These are phyloP conservation scores for Epichloe sibirici DNA, from an alignment of 2,329 filamentous ascomycete species.

Conservation along the genomic window DNA sequence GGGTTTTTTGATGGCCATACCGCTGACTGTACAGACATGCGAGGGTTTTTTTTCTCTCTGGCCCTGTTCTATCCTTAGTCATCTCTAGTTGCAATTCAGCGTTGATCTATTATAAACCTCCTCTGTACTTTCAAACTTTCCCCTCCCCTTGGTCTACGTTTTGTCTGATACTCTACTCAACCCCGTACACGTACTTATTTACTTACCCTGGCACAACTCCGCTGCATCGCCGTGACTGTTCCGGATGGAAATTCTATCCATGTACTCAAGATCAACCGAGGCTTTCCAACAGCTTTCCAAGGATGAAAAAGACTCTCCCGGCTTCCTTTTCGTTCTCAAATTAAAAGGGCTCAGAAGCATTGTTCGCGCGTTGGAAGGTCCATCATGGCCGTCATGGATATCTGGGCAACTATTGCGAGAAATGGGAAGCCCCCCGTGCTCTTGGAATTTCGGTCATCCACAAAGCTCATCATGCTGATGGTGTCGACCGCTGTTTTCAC, in stretches of 20 bases:
- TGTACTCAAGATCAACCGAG: not conserved
- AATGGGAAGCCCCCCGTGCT: slow-evolving; percentile 16
- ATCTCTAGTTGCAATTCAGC: not conserved
- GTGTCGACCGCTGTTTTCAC: slow-evolving; percentile 23
- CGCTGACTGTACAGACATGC: too few relatives aligned
- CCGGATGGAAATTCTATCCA: not conserved
- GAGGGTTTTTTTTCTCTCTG: too few relatives aligned
- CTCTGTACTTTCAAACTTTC: not conserved
- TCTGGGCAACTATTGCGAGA: slow-evolving; percentile 7
- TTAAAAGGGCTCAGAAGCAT: not conserved
- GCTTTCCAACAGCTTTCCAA: not conserved
- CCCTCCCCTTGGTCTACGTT: too few relatives aligned
- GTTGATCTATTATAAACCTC: not conserved
- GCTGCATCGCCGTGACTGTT: not conserved
- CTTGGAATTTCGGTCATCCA: slow-evolving; percentile 19
- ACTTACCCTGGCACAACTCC: not conserved
- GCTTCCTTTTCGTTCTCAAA: not conserved
- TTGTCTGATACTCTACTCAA: too few relatives aligned
- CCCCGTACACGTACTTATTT: too few relatives aligned
- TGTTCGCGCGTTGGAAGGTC: slow-evolving; percentile 1
- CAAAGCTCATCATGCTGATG: slow-evolving; percentile 20
- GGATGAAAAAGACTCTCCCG: not conserved
- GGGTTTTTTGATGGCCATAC: not conserved
- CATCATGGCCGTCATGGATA: slow-evolving; percentile 9
- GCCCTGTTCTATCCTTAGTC: not conserved